Evolutionary conservation across 208 protist genomes (phyloP).

Genomic region (Wallacemonas rigidus): DNA sequence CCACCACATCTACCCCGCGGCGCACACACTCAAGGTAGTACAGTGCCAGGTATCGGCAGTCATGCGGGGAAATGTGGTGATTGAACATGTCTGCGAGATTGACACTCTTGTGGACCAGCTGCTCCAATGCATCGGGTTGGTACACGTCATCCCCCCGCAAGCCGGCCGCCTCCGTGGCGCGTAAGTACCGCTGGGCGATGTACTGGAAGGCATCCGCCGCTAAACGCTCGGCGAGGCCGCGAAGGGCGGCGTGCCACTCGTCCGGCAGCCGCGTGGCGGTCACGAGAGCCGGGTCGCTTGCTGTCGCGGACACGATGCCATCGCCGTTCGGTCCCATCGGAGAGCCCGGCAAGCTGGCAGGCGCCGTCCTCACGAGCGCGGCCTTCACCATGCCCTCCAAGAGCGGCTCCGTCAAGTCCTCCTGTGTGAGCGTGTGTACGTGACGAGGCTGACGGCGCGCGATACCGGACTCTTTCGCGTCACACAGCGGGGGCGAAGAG

Average conservation of each 20-base stretch:
- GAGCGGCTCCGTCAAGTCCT: neutral
- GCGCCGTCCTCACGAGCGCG: neutral
- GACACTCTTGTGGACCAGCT: conserved; percentile 11
- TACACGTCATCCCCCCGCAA: conserved; percentile 25
- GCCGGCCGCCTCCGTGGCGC: conserved; percentile 21
- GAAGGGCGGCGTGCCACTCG: conserved; percentile 46
- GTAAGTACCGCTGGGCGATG: conserved; percentile 22
- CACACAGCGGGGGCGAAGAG: neutral
- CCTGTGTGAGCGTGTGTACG: neutral
- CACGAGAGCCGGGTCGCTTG: neutral
- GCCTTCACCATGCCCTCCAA: conserved; percentile 20
- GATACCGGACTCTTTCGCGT: neutral
- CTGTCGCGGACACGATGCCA: neutral
- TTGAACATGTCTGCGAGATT: conserved; percentile 18
- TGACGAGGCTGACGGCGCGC: neutral
- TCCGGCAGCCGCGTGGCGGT: conserved; percentile 20
- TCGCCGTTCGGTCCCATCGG: neutral
- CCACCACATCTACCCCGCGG: conserved; percentile 14
- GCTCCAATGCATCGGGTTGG: conserved; percentile 20
- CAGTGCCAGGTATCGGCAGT: conserved; percentile 22
- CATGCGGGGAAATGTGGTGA: conserved; percentile 18
- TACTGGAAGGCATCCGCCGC: conserved; percentile 32
- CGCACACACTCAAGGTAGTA: conserved; percentile 27
- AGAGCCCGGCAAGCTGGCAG: neutral
- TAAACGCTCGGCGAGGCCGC: conserved; percentile 56